Evolutionary conservation across 352 stramenopile species (phyloP).

Genomic region (Elongisporangium senticosum): DNA sequence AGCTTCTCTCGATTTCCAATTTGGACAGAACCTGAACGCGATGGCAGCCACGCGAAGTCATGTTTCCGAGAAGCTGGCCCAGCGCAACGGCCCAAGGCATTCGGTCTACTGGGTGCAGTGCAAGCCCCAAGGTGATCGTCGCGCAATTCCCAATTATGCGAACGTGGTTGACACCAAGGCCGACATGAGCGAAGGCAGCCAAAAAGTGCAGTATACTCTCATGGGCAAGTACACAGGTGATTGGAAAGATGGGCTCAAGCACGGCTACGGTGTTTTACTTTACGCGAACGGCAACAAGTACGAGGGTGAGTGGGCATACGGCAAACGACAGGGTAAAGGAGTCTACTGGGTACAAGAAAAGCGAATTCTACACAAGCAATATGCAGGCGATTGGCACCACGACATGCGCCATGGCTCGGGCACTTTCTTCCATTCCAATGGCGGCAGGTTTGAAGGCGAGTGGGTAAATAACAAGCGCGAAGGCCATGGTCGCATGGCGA

Average conservation of each 20-base stretch:
- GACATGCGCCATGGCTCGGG: constrained; percentile 74
- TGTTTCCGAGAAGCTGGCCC: constrained; percentile 43
- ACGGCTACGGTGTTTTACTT: constrained; percentile 88
- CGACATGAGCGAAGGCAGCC: constrained; percentile 22
- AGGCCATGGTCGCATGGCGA: constrained; percentile 75
- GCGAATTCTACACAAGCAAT: constrained; percentile 73
- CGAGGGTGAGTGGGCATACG: constrained; percentile 79
- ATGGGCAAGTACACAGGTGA: constrained; percentile 89
- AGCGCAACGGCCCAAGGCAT: constrained; percentile 56
- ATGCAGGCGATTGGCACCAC: constrained; percentile 71
- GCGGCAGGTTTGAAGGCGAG: constrained; percentile 72
- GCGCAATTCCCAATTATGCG: constrained; percentile 18
- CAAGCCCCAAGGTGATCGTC: constrained; percentile 19
- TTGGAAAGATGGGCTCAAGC: constrained; percentile 90
- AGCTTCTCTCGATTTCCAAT: not conserved
- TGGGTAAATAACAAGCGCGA: constrained; percentile 75
- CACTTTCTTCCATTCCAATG: constrained; percentile 80
- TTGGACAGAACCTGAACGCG: constrained; percentile 2
- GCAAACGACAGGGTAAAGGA: constrained; percentile 74
- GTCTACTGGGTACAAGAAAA: constrained; percentile 81
- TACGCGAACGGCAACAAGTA: constrained; percentile 91
- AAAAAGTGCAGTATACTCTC: constrained; percentile 57
- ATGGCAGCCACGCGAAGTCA: constrained; percentile 28
- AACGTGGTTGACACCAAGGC: constrained; percentile 19
- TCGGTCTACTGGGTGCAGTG: constrained; percentile 82